phyloP scores from a whole-genome alignment of 2,329 filamentous ascomycete species.

The Penicillium sp. region DNA sequence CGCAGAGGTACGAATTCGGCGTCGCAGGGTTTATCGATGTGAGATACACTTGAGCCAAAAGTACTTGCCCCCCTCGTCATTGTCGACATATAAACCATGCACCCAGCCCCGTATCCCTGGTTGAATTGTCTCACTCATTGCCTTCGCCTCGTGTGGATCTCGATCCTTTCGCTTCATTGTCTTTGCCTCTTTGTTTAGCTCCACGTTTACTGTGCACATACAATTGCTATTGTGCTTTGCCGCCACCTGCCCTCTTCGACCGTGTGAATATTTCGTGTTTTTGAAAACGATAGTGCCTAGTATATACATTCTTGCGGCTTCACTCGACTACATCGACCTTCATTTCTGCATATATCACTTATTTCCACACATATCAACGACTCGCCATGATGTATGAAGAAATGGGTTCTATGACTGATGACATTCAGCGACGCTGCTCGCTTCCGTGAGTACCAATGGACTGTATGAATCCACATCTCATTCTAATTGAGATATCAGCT shows the following conservation, averaged over 20 bases:
- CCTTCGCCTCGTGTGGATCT: conserved; percentile 27
- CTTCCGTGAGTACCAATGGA: conserved; percentile 33
- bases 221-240: conserved; percentile 14
- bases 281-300: conserved; percentile 1
- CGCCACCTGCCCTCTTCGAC: not conserved
- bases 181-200: conserved; percentile 14
- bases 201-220: conserved; percentile 21
- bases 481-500: conserved; percentile 8
- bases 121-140: conserved; percentile 25
- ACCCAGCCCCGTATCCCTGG: conserved; percentile 25
- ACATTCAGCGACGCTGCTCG: conserved; percentile 33
- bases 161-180: conserved; percentile 21
- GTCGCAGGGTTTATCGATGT: conserved; percentile 1
- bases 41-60: conserved; percentile 17
- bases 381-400: conserved; percentile 32
- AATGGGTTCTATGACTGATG: conserved; percentile 30
- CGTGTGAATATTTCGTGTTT: conserved; percentile 6
- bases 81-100: conserved; percentile 38
- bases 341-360: conserved; percentile 12
- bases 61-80: conserved; percentile 19
- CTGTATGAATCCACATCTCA: not conserved
- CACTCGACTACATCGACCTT: conserved; percentile 1
- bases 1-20: conserved; percentile 15
- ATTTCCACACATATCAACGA: conserved; percentile 11
- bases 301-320: conserved; percentile 17